These are phyloP conservation scores for Rasamsonia emersonii DNA, from an alignment of 2,329 filamentous ascomycete species.

Conservation along the genomic window DNA sequence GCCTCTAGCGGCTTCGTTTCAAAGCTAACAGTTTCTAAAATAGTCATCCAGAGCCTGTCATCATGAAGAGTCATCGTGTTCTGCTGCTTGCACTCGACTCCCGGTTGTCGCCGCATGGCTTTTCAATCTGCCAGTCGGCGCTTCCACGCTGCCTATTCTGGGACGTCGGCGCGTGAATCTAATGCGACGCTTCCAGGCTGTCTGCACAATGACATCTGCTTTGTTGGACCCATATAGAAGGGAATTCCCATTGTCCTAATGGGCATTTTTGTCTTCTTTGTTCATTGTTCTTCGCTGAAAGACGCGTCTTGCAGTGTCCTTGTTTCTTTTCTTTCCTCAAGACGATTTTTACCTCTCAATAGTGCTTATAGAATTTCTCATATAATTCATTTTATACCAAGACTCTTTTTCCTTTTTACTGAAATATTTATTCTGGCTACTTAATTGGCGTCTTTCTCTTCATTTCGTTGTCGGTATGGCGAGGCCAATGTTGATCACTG, in stretches of 20 bases:
- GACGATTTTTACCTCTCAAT: no score
- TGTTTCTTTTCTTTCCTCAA: constrained; percentile 2
- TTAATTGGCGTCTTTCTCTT: background rate
- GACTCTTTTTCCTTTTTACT: no score
- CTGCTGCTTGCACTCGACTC: constrained; percentile 1
- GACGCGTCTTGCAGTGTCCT: background rate
- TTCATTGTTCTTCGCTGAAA: constrained; percentile 2
- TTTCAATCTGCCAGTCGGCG: constrained; percentile 16
- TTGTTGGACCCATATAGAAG: constrained; percentile 4
- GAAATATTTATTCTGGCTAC: background rate
- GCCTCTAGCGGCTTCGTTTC: background rate
- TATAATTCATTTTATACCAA: no score
- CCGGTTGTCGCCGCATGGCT: constrained; percentile 12
- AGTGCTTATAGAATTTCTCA: no score
- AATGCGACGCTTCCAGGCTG: constrained; percentile 3
- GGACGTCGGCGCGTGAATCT: constrained; percentile 22
- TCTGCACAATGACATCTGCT: background rate
- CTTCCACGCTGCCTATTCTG: constrained; percentile 16
- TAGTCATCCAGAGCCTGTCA: no score
- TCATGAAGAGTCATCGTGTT: constrained; percentile 7
- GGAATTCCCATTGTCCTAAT: background rate
- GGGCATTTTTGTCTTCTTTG: background rate
- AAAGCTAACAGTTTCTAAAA: no score
- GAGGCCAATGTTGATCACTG: constrained; percentile 6
- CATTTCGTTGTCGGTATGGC: constrained; percentile 5